Conservation (phyloP, 2,329 filamentous ascomycete genomes). For the Diaporthe eres region DNA sequence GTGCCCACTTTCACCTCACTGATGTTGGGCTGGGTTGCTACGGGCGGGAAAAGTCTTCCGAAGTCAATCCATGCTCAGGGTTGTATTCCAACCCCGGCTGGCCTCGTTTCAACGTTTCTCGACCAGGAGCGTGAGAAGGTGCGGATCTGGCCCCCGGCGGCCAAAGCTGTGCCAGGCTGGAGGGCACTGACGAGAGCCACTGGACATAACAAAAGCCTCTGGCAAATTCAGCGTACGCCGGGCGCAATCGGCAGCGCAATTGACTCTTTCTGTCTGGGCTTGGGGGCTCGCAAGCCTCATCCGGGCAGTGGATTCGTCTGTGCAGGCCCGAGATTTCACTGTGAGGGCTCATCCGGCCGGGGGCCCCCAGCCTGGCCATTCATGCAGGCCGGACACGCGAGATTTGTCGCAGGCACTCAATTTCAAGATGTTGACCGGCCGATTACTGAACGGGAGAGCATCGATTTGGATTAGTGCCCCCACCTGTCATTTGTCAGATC, state of each 20-base stretch:
- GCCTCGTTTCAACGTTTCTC: conserved; percentile 19
- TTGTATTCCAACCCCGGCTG: conserved; percentile 18
- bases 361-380: conserved; percentile 8
- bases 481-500: conserved; percentile 30
- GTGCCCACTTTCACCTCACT: conserved; percentile 5
- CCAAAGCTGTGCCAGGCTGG: conserved; percentile 29
- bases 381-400: conserved; percentile 17
- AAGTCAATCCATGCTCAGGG: conserved; percentile 29
- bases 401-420: conserved; percentile 26
- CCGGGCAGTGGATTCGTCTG: conserved; percentile 12
- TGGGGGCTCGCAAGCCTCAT: conserved; percentile 16
- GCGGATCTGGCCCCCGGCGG: conserved; percentile 16
- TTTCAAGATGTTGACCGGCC: conserved; percentile 1
- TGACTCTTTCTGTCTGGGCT: background rate
- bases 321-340: conserved; percentile 7
- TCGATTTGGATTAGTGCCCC: conserved; percentile 12
- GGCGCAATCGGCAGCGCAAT: conserved; percentile 31
- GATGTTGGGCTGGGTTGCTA: background rate
- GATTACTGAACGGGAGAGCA: background rate
- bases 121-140: conserved; percentile 7
- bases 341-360: background rate
- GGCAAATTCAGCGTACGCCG: background rate
- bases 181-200: conserved; percentile 18
- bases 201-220: background rate
- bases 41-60: conserved; percentile 32